Evolutionary conservation across 495 filamentous ascomycete species (phyloP).

Genomic region (Neohortaea acidophila): DNA sequence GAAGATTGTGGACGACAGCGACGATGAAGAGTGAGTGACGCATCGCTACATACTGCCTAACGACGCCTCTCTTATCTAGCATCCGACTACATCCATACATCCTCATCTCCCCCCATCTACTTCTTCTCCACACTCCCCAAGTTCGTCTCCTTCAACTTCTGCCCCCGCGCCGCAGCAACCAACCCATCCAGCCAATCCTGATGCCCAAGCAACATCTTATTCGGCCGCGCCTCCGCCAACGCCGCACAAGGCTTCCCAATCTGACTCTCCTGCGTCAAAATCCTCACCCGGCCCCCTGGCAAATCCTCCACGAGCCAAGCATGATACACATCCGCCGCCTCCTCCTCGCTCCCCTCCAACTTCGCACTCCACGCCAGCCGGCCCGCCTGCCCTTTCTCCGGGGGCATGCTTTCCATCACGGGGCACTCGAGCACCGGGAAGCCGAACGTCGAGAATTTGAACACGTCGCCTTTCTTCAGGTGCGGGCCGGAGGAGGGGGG

Average conservation of each 20-base stretch:
- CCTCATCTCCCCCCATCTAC: too few relatives aligned
- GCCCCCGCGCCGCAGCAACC: not conserved
- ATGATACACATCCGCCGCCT: slow-evolving; percentile 8
- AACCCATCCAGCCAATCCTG: slow-evolving; percentile 13
- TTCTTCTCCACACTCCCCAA: slow-evolving; percentile 1
- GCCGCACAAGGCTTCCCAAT: slow-evolving; percentile 4
- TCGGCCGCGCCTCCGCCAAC: slow-evolving; percentile 5
- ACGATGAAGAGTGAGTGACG: slow-evolving; percentile 5
- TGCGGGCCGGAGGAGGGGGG: not conserved
- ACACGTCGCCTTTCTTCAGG: slow-evolving; percentile 1
- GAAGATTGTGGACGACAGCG: slow-evolving; percentile 5
- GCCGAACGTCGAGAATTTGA: slow-evolving; percentile 5
- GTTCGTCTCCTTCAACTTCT: slow-evolving; percentile 2
- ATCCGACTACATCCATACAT: too few relatives aligned
- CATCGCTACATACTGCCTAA: too few relatives aligned
- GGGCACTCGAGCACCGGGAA: slow-evolving; percentile 4
- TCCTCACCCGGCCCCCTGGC: slow-evolving; percentile 4
- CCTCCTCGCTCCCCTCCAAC: not conserved
- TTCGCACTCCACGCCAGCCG: slow-evolving; percentile 3
- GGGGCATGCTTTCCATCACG: not conserved
- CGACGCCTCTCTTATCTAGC: too few relatives aligned
- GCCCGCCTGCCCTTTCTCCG: slow-evolving; percentile 1
- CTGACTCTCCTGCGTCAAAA: slow-evolving; percentile 15
- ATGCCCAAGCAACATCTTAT: slow-evolving; percentile 11
- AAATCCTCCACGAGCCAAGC: slow-evolving; percentile 10